Percentiles rank a stretch among this genome's conserved stretches.
These are phyloP conservation scores for Termitomyces sp. DNA, from an alignment of 768 basidiomycete genomes.

Conservation along the genomic window DNA sequence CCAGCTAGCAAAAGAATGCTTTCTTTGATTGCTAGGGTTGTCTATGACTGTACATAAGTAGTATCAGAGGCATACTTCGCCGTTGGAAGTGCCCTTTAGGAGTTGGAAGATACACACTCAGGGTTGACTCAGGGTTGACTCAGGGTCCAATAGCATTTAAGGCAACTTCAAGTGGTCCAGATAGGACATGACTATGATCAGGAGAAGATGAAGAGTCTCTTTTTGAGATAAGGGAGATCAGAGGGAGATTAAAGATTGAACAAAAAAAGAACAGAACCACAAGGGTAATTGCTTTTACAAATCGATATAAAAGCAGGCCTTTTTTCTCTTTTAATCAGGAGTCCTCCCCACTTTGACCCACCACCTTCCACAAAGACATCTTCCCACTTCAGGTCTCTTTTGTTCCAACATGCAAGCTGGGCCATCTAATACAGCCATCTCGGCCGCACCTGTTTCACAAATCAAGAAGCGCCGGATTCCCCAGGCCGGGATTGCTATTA, in stretches of 20 bases:
- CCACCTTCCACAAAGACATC: not conserved
- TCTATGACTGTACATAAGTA: not conserved
- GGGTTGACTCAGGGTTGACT: not conserved
- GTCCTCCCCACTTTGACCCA: not conserved
- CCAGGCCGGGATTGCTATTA: slow-evolving; percentile 11
- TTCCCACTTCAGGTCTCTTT: not conserved
- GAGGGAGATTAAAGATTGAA: not conserved
- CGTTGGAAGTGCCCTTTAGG: not conserved
- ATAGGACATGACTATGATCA: not conserved
- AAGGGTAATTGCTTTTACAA: not conserved
- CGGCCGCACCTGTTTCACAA: not conserved
- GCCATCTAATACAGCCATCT: slow-evolving; percentile 4
- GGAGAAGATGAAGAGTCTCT: not conserved
- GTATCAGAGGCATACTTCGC: not conserved
- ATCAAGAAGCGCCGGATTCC: slow-evolving; percentile 8
- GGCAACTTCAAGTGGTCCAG: not conserved
- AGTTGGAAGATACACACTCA: not conserved
- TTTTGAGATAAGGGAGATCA: not conserved
- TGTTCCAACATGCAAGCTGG: slow-evolving; percentile 10
- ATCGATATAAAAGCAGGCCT: not conserved
- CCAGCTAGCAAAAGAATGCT: too few relatives aligned
- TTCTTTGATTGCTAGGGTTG: too few relatives aligned
- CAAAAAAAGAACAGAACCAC: not conserved
- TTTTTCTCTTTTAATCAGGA: not conserved
- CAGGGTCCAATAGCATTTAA: not conserved